Evolutionary conservation across 305 asterid species (phyloP).

Genomic region (Fraxinus xanthoxyloides): DNA sequence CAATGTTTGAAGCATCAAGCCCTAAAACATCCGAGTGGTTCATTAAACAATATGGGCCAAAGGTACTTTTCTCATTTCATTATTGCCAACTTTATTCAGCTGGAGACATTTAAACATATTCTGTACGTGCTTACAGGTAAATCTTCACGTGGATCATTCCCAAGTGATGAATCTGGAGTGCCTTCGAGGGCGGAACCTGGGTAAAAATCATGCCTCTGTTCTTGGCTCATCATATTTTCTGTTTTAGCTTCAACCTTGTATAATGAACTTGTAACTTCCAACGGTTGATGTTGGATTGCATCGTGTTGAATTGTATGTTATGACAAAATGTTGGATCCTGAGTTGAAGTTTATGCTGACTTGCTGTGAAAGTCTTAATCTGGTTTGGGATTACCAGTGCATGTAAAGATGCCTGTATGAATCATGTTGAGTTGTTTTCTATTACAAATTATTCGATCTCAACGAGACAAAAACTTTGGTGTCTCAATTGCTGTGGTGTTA

Average conservation of each 20-base stretch:
- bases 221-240: slow-evolving; percentile 66
- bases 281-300: not conserved
- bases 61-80: slow-evolving; percentile 36
- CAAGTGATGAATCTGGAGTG: slow-evolving; percentile 91
- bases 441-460: not conserved
- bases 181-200: slow-evolving; percentile 77
- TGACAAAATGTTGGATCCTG: not conserved
- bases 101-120: slow-evolving; percentile 4
- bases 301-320: not conserved
- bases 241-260: slow-evolving; percentile 27
- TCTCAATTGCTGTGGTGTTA: too few relatives aligned
- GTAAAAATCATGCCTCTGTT: slow-evolving; percentile 67
- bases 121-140: slow-evolving; percentile 48
- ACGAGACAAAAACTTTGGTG: too few relatives aligned
- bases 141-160: slow-evolving; percentile 84
- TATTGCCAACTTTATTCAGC: not conserved
- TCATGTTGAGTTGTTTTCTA: not conserved
- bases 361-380: not conserved
- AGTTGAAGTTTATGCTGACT: not conserved
- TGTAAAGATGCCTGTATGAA: not conserved
- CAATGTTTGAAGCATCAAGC: slow-evolving; percentile 90
- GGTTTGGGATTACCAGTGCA: not conserved
- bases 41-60: slow-evolving; percentile 80
- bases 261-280: not conserved
- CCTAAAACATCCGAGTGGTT: slow-evolving; percentile 84